Evolutionary conservation across 805 yeast genomes (phyloP).

Genomic region (Teunomyces kruisii): DNA sequence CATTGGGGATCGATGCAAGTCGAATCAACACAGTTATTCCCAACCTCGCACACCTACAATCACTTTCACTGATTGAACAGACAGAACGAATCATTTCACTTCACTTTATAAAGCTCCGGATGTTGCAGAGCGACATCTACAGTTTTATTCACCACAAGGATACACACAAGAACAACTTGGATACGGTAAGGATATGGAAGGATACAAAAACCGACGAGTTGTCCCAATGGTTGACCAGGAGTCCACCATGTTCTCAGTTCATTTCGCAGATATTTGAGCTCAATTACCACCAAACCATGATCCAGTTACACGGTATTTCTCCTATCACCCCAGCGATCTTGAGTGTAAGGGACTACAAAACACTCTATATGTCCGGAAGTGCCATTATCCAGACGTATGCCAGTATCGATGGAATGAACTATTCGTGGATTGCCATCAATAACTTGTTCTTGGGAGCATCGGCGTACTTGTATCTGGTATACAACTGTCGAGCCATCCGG

Average conservation of each 20-base stretch:
- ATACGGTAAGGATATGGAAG: not conserved
- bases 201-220: not conserved
- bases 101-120: not conserved
- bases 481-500: not conserved
- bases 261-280: not conserved
- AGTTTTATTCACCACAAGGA: not conserved
- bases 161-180: not conserved
- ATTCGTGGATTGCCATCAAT: slow-evolving; percentile 2
- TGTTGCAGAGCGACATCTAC: not conserved
- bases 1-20: not conserved
- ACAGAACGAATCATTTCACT: not conserved
- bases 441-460: slow-evolving; percentile 1
- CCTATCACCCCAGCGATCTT: not conserved
- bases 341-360: not conserved
- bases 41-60: not conserved
- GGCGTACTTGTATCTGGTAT: slow-evolving; percentile 4
- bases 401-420: not conserved
- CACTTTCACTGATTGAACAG: not conserved
- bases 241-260: not conserved
- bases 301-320: not conserved
- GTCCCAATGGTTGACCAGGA: not conserved
- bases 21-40: not conserved
- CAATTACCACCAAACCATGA: slow-evolving; percentile 1
- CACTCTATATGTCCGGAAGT: not conserved
- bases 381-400: slow-evolving; percentile 1